Base-by-base conservation (phyloP, 768 basidiomycete species). In the Coprinellus micaceus region DNA sequence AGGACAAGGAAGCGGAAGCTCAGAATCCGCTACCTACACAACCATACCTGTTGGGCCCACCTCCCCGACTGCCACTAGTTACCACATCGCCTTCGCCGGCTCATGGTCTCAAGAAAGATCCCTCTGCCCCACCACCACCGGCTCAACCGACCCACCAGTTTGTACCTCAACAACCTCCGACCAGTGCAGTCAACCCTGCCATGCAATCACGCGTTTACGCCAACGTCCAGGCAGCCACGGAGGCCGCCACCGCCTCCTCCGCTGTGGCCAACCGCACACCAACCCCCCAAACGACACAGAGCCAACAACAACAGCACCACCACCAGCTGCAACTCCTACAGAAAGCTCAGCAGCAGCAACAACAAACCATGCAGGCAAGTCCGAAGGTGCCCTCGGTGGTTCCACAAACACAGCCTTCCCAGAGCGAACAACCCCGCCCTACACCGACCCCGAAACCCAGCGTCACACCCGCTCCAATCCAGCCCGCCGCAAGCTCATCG, bases 161-260 rank as follows among this genome's bases (percentile, higher is more conserved):
- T 45, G 68, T 73, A 10, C 65, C 72, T 56, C 71, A 71, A 50
- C 60, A 72, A 11, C 63, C 70, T 3, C 53, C 66, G 22, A 66
- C 67, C 17, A 43, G 69, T 17, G 63, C 72, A 12, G 56, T 60
- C 54, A 51, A 63, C 44, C 61, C 68, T 4, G 63, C 65, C n/a
- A 64, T 71, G 59, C 81, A 77, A 58, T 70, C 73, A 7, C 71
- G 71, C 48, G 66, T 70, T 19, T 73, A 76, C 53, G 64, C 71
- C 3, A 73, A 52, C 29, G 61, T 72, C 15, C 74, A 74, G 53
- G 70, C 71, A 0, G 66, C 70, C 3, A 69, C 67, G 37, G 72
- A 74, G 54, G 70, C 72, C 7, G 66, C 70, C 5, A 62, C n/a
- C n/a, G n/a, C n/a, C n/a, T n/a, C n/a, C n/a, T n/a, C 63, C 22